phyloP scores from a whole-genome alignment of 768 basidiomycete genomes.

The Hygrocybe punicea region DNA sequence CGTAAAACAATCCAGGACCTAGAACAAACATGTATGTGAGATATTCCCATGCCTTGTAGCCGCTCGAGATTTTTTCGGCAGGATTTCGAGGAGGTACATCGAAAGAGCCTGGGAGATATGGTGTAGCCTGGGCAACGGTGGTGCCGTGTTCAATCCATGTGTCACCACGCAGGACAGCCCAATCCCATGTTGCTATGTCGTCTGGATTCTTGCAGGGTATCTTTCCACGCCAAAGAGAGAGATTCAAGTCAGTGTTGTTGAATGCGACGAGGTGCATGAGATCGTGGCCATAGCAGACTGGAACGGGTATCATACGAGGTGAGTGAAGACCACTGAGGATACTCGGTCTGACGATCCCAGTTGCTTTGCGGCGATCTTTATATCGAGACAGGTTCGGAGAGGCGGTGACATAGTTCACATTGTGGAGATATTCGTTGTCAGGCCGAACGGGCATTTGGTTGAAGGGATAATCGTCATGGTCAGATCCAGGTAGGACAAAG shows the following conservation, averaged over 20 bases:
- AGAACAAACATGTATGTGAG: constrained; percentile 24
- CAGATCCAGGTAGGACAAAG: constrained; percentile 19
- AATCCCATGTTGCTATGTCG: constrained; percentile 27
- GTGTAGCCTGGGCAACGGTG: constrained; percentile 3
- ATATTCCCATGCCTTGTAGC: constrained; percentile 39
- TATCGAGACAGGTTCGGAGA: constrained; percentile 30
- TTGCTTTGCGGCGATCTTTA: constrained; percentile 24
- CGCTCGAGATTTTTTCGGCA: constrained; percentile 22
- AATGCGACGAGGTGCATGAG: constrained; percentile 41
- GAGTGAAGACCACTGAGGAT: constrained; percentile 40
- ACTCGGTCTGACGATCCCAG: constrained; percentile 35
- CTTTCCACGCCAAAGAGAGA: constrained; percentile 15
- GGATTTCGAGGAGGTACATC: constrained; percentile 19
- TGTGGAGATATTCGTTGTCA: background rate
- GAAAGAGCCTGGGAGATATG: constrained; percentile 13
- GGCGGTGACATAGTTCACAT: constrained; percentile 10
- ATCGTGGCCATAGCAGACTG: constrained; percentile 20
- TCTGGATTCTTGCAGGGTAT: constrained; percentile 21
- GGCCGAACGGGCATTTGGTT: background rate
- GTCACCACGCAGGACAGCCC: constrained; percentile 19
- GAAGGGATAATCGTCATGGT: constrained; percentile 16
- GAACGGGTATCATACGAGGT: constrained; percentile 34
- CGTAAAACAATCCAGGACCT: too few species aligned
- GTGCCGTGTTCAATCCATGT: constrained; percentile 20
- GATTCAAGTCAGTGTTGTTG: constrained; percentile 35